Percentiles rank a stretch among this genome's conserved stretches.
Conservation (phyloP, 2,329 filamentous ascomycete genomes). For the Alternaria arbusti region DNA sequence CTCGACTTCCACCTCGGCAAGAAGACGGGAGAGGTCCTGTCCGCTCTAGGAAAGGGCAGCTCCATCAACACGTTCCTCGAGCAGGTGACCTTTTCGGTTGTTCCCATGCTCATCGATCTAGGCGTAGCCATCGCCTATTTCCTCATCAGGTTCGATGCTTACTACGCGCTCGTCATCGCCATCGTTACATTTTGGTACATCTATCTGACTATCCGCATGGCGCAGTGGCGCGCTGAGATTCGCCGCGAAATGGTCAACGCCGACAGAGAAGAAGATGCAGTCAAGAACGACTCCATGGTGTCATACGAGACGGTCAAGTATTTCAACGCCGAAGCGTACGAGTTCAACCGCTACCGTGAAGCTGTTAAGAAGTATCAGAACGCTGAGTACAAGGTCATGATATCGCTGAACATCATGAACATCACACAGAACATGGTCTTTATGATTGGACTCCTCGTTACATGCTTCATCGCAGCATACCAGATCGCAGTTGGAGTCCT, state of each 20-base stretch:
- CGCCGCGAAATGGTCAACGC: constrained; percentile 94
- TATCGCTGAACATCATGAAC: constrained; percentile 66
- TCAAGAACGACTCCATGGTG: constrained; percentile 98
- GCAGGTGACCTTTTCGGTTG: constrained; percentile 92
- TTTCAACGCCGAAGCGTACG: constrained; percentile 66
- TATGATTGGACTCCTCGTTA: constrained; percentile 69
- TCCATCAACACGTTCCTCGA: constrained; percentile 97
- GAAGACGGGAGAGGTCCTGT: constrained; percentile 93
- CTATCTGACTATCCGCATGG: constrained; percentile 95
- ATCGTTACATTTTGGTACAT: constrained; percentile 96
- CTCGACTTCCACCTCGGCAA: constrained; percentile 97
- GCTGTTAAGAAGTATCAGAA: constrained; percentile 64
- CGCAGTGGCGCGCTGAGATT: constrained; percentile 88
- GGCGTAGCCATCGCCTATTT: constrained; percentile 85
- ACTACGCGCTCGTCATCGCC: constrained; percentile 88
- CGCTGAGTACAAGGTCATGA: constrained; percentile 63
- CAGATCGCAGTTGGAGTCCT: constrained; percentile 68
- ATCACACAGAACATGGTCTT: constrained; percentile 69
- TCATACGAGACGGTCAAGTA: constrained; percentile 87
- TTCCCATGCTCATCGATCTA: constrained; percentile 93
- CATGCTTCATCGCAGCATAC: constrained; percentile 72
- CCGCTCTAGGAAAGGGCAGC: constrained; percentile 92
- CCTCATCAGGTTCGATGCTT: constrained; percentile 77
- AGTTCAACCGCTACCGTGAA: constrained; percentile 63
- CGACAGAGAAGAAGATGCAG: constrained; percentile 91